Base-by-base conservation (phyloP, 75 land plant species). In the Larix kaempferi region DNA sequence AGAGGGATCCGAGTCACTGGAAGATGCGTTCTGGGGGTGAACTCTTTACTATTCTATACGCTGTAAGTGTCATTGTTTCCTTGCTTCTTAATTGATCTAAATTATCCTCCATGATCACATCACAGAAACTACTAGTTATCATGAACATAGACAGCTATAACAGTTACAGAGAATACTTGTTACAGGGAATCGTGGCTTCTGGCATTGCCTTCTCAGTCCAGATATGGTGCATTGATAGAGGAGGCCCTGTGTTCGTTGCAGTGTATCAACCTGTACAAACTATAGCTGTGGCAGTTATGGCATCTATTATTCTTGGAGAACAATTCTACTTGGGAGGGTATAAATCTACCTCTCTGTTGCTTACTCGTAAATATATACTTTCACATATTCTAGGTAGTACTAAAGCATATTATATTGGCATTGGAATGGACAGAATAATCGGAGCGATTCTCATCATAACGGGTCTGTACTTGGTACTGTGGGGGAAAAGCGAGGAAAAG, bases 211-310 rank as follows among this genome's bases (percentile, higher is more conserved):
- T 91, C 72, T 74, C 86, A 56, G 82, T 91, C 22, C 93, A 91
- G 69, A 89, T 81, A 60, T 91, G 93, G 93, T 91, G 93, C 72
- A 89, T 91, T 69, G 88, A 91, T 37, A 89, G 86, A 83, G 91
- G 91, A 26, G 93, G 91, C 0, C 91, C 91, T n/a, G 87, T 91
- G 13, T 79, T 87, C 76, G 85, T 84, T 52, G 91, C 91, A 25
- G 87, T 86, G 21, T 91, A 89, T 79, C 91, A 91, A 33, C 91
- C 93, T 29, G 76, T 89, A 1, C 93, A 91, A 71, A 91, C 91
- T 6, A 79, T 91, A 15, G 17, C 83, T 23, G 93, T 91, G 2
- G 93, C 90, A 12, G 65, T 88, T 81, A 84, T 88, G 88, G 88
- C 93, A 10, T 77, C 64, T 23, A 17, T 86, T 1, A 77, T 88